Conservation (phyloP, 257 asterid species). For the Jacaranda mimosifolia region DNA sequence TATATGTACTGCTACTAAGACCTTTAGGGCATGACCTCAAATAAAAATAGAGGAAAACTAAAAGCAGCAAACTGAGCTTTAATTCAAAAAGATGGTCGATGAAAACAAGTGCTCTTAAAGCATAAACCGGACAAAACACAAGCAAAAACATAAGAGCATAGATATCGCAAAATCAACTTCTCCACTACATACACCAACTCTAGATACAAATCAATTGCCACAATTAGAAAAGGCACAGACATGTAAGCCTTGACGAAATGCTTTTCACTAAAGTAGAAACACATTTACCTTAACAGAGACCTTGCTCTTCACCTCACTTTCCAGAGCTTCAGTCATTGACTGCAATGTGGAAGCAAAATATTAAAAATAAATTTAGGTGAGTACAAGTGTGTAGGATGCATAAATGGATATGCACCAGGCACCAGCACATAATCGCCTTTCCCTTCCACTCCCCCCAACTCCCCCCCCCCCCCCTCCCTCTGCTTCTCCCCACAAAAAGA, state of each 20-base stretch:
- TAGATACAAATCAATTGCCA: constrained; percentile 18
- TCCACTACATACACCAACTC: constrained; percentile 9
- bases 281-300: constrained; percentile 70
- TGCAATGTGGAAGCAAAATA: constrained; percentile 44
- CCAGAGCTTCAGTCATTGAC: constrained; percentile 92
- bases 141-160: background rate
- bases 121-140: constrained; percentile 6
- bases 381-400: background rate
- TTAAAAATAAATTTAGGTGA: background rate
- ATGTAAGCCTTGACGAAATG: background rate
- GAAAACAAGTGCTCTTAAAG: background rate
- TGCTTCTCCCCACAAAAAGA: no score
- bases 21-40: background rate
- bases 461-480: no score
- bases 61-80: constrained; percentile 7
- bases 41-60: background rate
- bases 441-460: background rate
- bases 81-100: constrained; percentile 23
- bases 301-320: constrained; percentile 79
- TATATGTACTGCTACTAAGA: background rate
- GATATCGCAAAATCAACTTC: constrained; percentile 15
- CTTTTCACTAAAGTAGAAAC: background rate
- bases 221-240: background rate
- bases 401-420: background rate
- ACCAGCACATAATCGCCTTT: background rate